Percentiles rank a stretch among this genome's conserved stretches.
These are phyloP conservation scores for Hygrocybe coccinea DNA, from an alignment of 768 basidiomycete genomes.

Conservation along the genomic window DNA sequence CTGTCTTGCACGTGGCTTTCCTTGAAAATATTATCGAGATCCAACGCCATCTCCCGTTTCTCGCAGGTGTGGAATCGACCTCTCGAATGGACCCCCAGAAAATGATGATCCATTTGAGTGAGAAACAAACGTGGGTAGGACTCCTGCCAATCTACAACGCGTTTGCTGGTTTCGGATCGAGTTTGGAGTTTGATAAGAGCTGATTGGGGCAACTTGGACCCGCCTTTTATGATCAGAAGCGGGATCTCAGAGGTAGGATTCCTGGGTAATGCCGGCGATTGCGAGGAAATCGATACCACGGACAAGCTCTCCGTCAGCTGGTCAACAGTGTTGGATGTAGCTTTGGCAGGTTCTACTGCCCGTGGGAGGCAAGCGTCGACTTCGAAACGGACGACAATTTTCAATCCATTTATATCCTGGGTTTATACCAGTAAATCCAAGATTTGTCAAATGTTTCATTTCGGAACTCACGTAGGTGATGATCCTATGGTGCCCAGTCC, in stretches of 20 bases:
- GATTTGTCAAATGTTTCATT: not conserved
- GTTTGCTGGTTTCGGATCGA: conserved; percentile 29
- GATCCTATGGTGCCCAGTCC: conserved; percentile 58
- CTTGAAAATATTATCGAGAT: conserved; percentile 29
- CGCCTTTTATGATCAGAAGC: conserved; percentile 26
- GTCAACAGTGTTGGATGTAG: not conserved
- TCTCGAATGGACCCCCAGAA: conserved; percentile 51
- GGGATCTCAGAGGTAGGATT: conserved; percentile 6
- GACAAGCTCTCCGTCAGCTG: not conserved
- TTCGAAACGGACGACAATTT: conserved; percentile 54
- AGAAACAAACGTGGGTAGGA: conserved; percentile 63
- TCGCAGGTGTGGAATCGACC: conserved; percentile 50
- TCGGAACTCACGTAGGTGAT: conserved; percentile 51
- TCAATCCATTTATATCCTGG: conserved; percentile 55
- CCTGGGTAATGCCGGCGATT: too few relatives aligned
- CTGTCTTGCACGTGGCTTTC: conserved; percentile 32
- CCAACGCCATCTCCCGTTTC: conserved; percentile 40
- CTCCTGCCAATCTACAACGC: conserved; percentile 50
- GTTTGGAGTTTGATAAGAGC: conserved; percentile 46
- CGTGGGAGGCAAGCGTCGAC: conserved; percentile 46
- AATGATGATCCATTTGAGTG: conserved; percentile 60
- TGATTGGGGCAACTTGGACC: conserved; percentile 37
- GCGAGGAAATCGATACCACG: not conserved
- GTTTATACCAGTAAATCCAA: not conserved
- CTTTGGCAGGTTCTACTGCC: conserved; percentile 15